Conservation (phyloP, 352 stramenopile genomes). For the Phytopythium mirpurense region DNA sequence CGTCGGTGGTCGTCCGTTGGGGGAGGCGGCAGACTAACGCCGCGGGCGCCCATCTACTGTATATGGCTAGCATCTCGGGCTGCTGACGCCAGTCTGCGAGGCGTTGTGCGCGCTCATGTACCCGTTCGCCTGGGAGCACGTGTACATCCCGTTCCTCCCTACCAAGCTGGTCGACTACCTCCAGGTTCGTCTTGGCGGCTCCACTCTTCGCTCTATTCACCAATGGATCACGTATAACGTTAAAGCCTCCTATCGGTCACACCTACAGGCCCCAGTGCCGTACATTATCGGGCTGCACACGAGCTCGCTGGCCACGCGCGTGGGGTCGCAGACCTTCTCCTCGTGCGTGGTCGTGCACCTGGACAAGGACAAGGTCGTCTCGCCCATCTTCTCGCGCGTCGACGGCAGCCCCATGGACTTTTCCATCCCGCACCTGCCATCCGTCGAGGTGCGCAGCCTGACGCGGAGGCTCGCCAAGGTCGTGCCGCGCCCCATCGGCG, state of each 20-base stretch:
- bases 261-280: constrained; percentile 63
- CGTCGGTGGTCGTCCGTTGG: neutral
- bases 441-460: constrained; percentile 38
- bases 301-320: constrained; percentile 66
- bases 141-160: constrained; percentile 83
- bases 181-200: constrained; percentile 49
- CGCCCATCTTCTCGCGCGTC: constrained; percentile 49
- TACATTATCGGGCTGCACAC: constrained; percentile 86
- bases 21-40: no score
- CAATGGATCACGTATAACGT: no score
- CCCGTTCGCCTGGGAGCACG: constrained; percentile 82
- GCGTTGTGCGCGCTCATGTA: constrained; percentile 76
- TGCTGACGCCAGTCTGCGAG: constrained; percentile 75
- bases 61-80: constrained; percentile 47
- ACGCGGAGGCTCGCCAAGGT: constrained; percentile 27
- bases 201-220: neutral
- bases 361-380: constrained; percentile 82
- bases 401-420: constrained; percentile 56
- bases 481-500: constrained; percentile 34
- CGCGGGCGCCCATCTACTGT: neutral
- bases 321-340: constrained; percentile 68
- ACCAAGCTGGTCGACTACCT: constrained; percentile 82
- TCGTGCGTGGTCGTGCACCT: constrained; percentile 81
- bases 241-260: no score
- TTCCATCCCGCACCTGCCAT: constrained; percentile 36